Evolutionary conservation across 805 yeast species (phyloP).

Genomic region (Yarrowia osloensis): DNA sequence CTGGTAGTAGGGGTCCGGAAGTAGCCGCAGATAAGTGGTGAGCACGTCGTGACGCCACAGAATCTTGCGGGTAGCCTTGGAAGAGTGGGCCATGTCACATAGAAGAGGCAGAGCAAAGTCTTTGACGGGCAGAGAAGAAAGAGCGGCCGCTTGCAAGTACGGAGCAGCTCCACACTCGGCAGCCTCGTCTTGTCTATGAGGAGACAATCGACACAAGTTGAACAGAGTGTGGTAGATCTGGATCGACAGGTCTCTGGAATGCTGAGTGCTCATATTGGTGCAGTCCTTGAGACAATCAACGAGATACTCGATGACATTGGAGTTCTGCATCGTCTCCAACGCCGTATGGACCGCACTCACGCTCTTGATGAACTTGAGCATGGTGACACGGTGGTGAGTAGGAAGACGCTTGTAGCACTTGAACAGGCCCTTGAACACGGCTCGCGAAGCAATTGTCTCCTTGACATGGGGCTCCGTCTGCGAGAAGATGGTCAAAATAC

Average conservation of each 20-base stretch:
- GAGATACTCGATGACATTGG: constrained; percentile 50
- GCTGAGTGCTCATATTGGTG: constrained; percentile 12
- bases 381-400: constrained; percentile 43
- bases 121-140: constrained; percentile 49
- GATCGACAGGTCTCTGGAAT: constrained; percentile 48
- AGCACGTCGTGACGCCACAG: constrained; percentile 47
- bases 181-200: constrained; percentile 49
- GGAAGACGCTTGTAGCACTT: constrained; percentile 37
- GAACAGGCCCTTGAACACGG: constrained; percentile 44
- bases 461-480: constrained; percentile 52
- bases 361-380: constrained; percentile 50
- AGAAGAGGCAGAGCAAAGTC: constrained; percentile 57
- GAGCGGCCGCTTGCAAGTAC: constrained; percentile 46
- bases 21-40: constrained; percentile 45
- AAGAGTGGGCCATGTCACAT: constrained; percentile 55
- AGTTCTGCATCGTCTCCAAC: constrained; percentile 39
- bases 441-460: constrained; percentile 35
- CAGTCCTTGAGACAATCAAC: constrained; percentile 41
- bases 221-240: constrained; percentile 53
- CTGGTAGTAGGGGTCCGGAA: constrained; percentile 59
- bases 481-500: constrained; percentile 48
- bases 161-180: constrained; percentile 53
- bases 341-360: constrained; percentile 39
- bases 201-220: constrained; percentile 55
- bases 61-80: constrained; percentile 44